A percentile compares a stretch with the other conserved stretches of the same genome.
These are phyloP conservation scores for Cyclotella baltica DNA, from an alignment of 108 stramenopile species.

Conservation along the genomic window DNA sequence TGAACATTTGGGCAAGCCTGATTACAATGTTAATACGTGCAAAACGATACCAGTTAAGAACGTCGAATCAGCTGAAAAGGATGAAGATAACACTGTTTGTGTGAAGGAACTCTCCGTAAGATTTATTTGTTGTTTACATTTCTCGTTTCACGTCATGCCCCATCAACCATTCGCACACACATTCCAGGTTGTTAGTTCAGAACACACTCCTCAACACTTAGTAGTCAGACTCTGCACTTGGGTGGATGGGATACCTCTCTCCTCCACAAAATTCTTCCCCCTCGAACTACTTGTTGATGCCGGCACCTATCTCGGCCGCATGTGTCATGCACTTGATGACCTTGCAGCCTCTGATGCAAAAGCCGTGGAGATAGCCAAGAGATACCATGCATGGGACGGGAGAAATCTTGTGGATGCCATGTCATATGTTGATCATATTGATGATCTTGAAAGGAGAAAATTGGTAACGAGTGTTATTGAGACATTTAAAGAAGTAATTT, in stretches of 20 bases:
- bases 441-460: conserved; percentile 52
- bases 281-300: conserved; percentile 76
- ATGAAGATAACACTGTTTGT: conserved; percentile 38
- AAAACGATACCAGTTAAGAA: conserved; percentile 41
- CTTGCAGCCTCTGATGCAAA: conserved; percentile 40
- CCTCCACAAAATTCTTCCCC: conserved; percentile 60
- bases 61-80: conserved; percentile 4
- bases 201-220: conserved; percentile 67
- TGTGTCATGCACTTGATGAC: conserved; percentile 65
- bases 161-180: neutral
- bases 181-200: conserved; percentile 46
- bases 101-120: conserved; percentile 67
- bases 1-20: conserved; percentile 54
- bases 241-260: conserved; percentile 77
- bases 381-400: conserved; percentile 88
- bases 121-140: neutral
- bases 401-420: conserved; percentile 70
- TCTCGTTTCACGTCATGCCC: neutral
- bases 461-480: conserved; percentile 73
- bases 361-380: conserved; percentile 51
- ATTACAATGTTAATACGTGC: conserved; percentile 47
- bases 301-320: conserved; percentile 74
- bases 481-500: conserved; percentile 64
- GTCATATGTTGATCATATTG: conserved; percentile 68
- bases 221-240: conserved; percentile 76